Evolutionary conservation across 768 basidiomycete species (phyloP).

Genomic region (Trametes sanguinea): DNA sequence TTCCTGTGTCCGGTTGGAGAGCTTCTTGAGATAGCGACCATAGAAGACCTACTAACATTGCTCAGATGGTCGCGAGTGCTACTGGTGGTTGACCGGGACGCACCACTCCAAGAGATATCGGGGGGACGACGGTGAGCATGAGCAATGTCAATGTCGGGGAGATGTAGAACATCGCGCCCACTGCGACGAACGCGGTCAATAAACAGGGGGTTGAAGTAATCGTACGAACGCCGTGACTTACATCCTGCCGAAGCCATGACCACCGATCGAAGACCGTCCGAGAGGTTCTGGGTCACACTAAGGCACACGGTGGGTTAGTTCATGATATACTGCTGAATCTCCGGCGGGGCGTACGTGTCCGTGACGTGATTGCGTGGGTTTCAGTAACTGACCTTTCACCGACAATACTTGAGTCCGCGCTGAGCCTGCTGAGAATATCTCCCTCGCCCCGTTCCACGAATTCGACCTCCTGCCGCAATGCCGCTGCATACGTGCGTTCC

Average conservation of each 20-base stretch:
- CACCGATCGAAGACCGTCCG: conserved; percentile 78
- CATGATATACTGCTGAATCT: background rate
- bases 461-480: conserved; percentile 88
- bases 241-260: conserved; percentile 95
- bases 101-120: conserved; percentile 83
- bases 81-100: conserved; percentile 22
- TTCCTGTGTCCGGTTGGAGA: conserved; percentile 91
- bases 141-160: conserved; percentile 85
- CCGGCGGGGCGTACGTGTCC: background rate
- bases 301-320: conserved; percentile 3
- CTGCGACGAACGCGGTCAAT: conserved; percentile 39
- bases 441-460: conserved; percentile 92
- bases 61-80: conserved; percentile 5
- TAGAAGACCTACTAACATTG: conserved; percentile 74
- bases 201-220: background rate
- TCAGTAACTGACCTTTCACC: conserved; percentile 73
- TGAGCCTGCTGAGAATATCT: conserved; percentile 89
- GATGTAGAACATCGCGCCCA: conserved; percentile 94
- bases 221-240: conserved; percentile 41
- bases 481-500: conserved; percentile 79
- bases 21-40: conserved; percentile 89
- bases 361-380: background rate
- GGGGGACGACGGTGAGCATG: conserved; percentile 92
- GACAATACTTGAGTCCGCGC: conserved; percentile 89
- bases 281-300: conserved; percentile 78